Base-by-base conservation (phyloP, 2,329 filamentous ascomycete species). In the Alternaria sp. region DNA sequence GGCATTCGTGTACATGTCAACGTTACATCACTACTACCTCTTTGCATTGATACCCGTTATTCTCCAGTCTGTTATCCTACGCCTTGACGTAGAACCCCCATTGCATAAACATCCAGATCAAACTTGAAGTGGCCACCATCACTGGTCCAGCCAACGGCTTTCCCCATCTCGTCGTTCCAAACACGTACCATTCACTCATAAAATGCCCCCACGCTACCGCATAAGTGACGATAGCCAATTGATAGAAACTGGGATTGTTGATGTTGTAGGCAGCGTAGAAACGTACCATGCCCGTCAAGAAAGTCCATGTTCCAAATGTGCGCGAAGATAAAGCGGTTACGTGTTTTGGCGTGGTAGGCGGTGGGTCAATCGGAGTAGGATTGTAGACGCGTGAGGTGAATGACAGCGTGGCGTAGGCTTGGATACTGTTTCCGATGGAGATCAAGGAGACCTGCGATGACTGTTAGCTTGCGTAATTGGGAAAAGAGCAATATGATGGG, bases 361-460 rank as follows among this genome's bases (percentile, higher is more conserved):
- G 10, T 76, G 77, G 9, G 77, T 77, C 65, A 46, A 61, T 77
- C 73, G 37, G 77, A 58, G 80, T 86, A 77, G 88, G 88, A 68
- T 89, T 87, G 83, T 98, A 99, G 73, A 98, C 86, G 76, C 92
- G 90, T n/a, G 89, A 87, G 7, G 93, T 93, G 80, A 91, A 96
- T 77, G 88, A 84, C 3, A 93, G 84, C 17, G 92, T 96, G 34
- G 82, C 72, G 80, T 96, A 96, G 74, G 91, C 88, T 82, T 97
- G 93, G 45, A 96, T 76, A 34, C 88, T 90, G 83, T 99, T 99
- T 71, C 87, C 89, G 58, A 95, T 83, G 29, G 94, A 92, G 56
- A 96, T 85, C 56, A 93, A 74, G 56, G 92, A 92, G 74, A 96
- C 85, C 94, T 97, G 13, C 3, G 28, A 4, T 8, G 8, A 4